Base-by-base conservation (phyloP, 2,329 filamentous ascomycete genomes). In the Simplicillium aogashimaense region DNA sequence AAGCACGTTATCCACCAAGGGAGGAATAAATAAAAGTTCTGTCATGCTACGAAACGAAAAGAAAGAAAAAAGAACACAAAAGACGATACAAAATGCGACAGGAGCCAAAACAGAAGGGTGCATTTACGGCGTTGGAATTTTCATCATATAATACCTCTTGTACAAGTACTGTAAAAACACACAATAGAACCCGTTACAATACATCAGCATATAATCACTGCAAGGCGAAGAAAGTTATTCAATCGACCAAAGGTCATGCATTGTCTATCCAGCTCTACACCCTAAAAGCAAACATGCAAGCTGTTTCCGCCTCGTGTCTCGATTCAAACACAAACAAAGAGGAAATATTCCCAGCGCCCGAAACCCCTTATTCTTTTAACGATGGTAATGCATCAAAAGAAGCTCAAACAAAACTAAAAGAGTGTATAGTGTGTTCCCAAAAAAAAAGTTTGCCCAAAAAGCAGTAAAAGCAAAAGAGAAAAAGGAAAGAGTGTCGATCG, bases 1-100 rank as follows among this genome's bases (percentile, higher is more conserved):
- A 82, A 54, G 73, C 79, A 49, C 67, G 79, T 74, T 76, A 89
- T 61, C n/a, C 64, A 53, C 38, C 56, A 53, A 37, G 46, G 47
- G 47, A 65, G 59, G 53, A 53, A 56, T 40, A 60, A 57, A 43
- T 63, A 50, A 51, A 37, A 20, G 29, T 13, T 30, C 20, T 5
- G 20, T 25, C 9, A 9, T 5, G 20, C 20, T 25, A 25, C 30
- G 30, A 15, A 32, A 7, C 13, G 15, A 32, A 32, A 5, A 5
- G 30, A 32, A 14, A 40, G 20, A 32, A 25, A 9, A 25, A 25
- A 25, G 10, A 15, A 29, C 29, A 30, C 16, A 34, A 15, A 25
- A 32, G 18, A 14, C 11, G 35, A 29, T 11, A 16, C 6, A 4
- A 25, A 17, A 37, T 31, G 39, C 15, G 28, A 25, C 11, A 35